Conservation (phyloP, 2,329 filamentous ascomycete genomes). For the Cladophialophora psammophila region DNA sequence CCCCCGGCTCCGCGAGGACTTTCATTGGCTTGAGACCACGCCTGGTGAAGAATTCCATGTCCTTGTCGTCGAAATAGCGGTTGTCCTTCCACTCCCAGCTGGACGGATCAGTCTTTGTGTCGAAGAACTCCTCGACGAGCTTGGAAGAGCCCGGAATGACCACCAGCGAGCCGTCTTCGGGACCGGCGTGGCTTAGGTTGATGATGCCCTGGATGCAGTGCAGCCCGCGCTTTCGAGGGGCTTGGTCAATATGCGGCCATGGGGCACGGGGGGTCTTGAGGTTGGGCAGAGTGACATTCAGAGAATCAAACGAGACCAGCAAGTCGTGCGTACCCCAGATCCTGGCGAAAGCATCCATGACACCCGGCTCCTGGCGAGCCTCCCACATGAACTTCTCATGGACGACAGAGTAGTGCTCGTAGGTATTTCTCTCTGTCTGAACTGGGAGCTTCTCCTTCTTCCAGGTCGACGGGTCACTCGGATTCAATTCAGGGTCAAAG, state of each 20-base stretch:
- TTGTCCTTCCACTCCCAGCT: slow-evolving; percentile 50
- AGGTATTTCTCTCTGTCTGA: slow-evolving; percentile 58
- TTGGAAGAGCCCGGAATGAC: slow-evolving; percentile 54
- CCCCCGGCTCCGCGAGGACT: slow-evolving; percentile 52
- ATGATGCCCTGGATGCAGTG: slow-evolving; percentile 53
- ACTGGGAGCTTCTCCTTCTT: slow-evolving; percentile 54
- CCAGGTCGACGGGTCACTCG: slow-evolving; percentile 51
- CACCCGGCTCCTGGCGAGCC: slow-evolving; percentile 50
- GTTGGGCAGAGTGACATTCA: slow-evolving; percentile 56
- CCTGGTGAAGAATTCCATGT: slow-evolving; percentile 50
- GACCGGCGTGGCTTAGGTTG: slow-evolving; percentile 55
- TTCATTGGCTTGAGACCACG: slow-evolving; percentile 51
- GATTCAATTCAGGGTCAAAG: slow-evolving; percentile 46
- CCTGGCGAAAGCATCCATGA: slow-evolving; percentile 52
- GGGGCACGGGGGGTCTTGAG: slow-evolving; percentile 44
- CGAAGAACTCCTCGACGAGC: slow-evolving; percentile 57
- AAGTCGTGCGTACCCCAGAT: slow-evolving; percentile 48
- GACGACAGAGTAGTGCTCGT: slow-evolving; percentile 54
- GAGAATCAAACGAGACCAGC: slow-evolving; percentile 57
- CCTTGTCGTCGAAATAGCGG: slow-evolving; percentile 53
- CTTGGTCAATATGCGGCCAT: slow-evolving; percentile 57
- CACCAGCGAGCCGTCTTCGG: slow-evolving; percentile 57
- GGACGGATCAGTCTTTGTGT: slow-evolving; percentile 45
- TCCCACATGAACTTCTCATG: slow-evolving; percentile 61
- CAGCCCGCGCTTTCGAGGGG: slow-evolving; percentile 20